These are phyloP conservation scores for Porphyrellus cyaneotinctus DNA, from an alignment of 768 basidiomycete genomes.

Conservation along the genomic window DNA sequence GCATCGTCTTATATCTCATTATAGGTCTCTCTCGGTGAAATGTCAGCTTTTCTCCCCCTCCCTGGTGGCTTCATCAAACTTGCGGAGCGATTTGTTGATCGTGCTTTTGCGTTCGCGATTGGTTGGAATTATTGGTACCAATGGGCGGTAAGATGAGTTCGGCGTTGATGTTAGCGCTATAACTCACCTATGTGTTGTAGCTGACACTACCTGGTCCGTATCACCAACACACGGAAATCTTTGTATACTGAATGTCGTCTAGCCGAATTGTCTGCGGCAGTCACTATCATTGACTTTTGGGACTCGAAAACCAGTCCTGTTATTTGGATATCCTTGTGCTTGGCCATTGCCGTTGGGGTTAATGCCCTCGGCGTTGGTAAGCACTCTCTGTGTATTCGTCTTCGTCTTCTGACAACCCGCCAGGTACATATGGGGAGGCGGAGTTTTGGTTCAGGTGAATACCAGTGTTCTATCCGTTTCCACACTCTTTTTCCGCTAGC, in stretches of 20 bases:
- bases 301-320: neutral
- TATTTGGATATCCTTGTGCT: slow-evolving; percentile 1
- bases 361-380: slow-evolving; percentile 1
- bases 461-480: neutral
- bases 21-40: slow-evolving; percentile 2
- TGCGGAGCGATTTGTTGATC: slow-evolving; percentile 2
- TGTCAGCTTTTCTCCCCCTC: neutral
- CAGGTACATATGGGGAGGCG: slow-evolving; percentile 5
- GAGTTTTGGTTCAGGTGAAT: neutral
- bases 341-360: neutral
- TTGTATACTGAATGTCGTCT: neutral
- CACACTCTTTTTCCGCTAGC: neutral
- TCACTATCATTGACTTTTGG: neutral
- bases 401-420: neutral
- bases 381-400: neutral
- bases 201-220: neutral
- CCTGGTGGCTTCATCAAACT: slow-evolving; percentile 4
- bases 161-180: neutral
- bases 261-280: slow-evolving; percentile 3
- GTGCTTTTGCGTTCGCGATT: slow-evolving; percentile 1
- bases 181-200: neutral
- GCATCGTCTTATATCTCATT: neutral
- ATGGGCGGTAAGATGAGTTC: neutral
- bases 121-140: slow-evolving; percentile 6
- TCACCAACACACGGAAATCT: neutral